Percentiles rank a stretch among this genome's conserved stretches.
Evolutionary conservation across 306 rosid species (phyloP).

Genomic region (Comarum palustre): DNA sequence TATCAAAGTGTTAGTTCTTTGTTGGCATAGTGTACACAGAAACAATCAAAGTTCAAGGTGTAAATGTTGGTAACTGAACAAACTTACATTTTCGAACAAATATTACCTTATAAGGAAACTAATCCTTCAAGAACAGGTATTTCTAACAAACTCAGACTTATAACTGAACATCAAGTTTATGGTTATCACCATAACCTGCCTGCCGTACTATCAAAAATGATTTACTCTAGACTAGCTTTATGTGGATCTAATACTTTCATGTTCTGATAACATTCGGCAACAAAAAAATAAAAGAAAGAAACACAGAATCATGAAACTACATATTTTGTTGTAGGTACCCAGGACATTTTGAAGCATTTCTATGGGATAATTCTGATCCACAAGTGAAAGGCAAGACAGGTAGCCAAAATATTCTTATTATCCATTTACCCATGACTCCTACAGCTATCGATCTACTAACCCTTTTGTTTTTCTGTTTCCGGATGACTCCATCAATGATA

Average conservation of each 20-base stretch:
- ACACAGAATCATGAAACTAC: neutral
- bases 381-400: constrained; percentile 24
- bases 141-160: no score
- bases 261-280: neutral
- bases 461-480: constrained; percentile 2
- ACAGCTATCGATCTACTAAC: constrained; percentile 4
- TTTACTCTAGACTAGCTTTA: no score
- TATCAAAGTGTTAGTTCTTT: no score
- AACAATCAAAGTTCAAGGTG: no score
- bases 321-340: constrained; percentile 20
- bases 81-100: no score
- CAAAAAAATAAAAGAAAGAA: neutral
- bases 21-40: no score
- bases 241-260: neutral
- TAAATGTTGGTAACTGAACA: no score
- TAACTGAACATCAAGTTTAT: neutral
- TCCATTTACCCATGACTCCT: neutral
- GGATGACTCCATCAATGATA: neutral
- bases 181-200: neutral
- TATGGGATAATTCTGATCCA: constrained; percentile 27
- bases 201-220: neutral
- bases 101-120: no score
- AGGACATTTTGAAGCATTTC: constrained; percentile 34
- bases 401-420: neutral
- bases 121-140: no score